Evolutionary conservation across 176 grass and related monocot genomes (phyloP).

Genomic region (Themeda triandra): DNA sequence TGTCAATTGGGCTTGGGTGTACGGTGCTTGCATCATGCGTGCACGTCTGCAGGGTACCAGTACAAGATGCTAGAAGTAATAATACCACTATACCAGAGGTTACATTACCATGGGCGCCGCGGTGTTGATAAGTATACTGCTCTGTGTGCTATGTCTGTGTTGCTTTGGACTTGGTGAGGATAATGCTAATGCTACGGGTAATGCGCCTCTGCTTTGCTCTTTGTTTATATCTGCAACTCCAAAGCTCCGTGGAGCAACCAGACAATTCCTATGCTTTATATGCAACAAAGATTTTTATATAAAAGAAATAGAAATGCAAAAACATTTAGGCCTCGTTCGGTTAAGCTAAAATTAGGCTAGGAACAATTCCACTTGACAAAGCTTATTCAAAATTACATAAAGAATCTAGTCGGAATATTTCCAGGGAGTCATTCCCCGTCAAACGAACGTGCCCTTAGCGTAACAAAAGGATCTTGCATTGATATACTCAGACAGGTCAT

Average conservation of each 20-base stretch:
- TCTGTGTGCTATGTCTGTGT: not conserved
- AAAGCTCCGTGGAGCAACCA: not conserved
- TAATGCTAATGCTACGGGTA: not conserved
- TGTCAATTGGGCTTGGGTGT: not conserved
- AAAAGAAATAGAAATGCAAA: not conserved
- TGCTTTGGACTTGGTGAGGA: not conserved
- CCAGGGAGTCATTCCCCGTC: too few species aligned
- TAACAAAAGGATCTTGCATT: not conserved
- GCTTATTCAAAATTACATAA: too few species aligned
- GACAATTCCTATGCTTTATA: not conserved
- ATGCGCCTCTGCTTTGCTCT: not conserved
- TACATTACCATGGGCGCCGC: conserved; percentile 26
- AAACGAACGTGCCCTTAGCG: too few species aligned
- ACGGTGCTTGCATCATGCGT: not conserved
- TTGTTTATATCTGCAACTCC: not conserved
- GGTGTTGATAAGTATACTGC: not conserved
- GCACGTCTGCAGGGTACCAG: not conserved
- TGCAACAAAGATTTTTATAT: not conserved
- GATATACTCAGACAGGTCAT: not conserved
- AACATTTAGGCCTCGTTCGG: too few species aligned
- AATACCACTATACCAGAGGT: too few species aligned
- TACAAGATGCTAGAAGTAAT: not conserved
- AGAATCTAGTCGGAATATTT: too few species aligned
- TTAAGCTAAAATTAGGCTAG: not conserved
- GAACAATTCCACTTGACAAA: too few species aligned